Percentiles rank a stretch among this genome's conserved stretches.
Evolutionary conservation across 2,329 filamentous ascomycete species (phyloP).

Genomic region (Fonsecaea pedrosoi): DNA sequence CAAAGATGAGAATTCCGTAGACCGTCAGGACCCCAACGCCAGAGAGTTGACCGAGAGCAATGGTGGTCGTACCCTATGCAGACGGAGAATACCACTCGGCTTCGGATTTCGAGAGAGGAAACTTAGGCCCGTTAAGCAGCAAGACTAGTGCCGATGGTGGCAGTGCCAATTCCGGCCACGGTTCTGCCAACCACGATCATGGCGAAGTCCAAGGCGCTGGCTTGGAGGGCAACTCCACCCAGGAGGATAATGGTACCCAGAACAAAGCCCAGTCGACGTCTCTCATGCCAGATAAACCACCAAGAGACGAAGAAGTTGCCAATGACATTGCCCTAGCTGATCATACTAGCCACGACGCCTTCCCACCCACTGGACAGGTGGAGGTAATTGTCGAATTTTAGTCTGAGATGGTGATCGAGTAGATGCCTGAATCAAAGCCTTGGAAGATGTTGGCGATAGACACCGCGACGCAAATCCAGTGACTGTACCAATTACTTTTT

Average conservation of each 20-base stretch:
- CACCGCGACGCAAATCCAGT: constrained; percentile 15
- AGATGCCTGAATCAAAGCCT: constrained; percentile 18
- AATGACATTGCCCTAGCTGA: constrained; percentile 41
- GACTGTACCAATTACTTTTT: constrained; percentile 9
- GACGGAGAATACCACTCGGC: constrained; percentile 24
- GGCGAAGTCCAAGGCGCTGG: constrained; percentile 12
- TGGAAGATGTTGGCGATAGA: constrained; percentile 18
- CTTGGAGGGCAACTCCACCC: constrained; percentile 16
- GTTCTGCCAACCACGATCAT: constrained; percentile 41
- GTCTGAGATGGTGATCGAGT: constrained; percentile 20
- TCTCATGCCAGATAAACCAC: constrained; percentile 23
- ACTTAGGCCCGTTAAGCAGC: constrained; percentile 12
- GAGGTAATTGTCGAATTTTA: constrained; percentile 15
- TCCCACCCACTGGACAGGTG: constrained; percentile 13
- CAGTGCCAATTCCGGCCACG: constrained; percentile 8
- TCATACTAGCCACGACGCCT: constrained; percentile 21
- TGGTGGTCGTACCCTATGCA: constrained; percentile 48
- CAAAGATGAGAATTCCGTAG: constrained; percentile 50
- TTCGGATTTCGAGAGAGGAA: constrained; percentile 8
- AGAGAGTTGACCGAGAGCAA: constrained; percentile 44
- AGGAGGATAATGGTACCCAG: constrained; percentile 19
- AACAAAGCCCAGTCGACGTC: constrained; percentile 15
- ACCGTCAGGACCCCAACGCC: constrained; percentile 49
- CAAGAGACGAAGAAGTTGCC: constrained; percentile 46
- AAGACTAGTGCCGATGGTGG: constrained; percentile 9